Base-by-base conservation (phyloP, 164 flowering plant genomes). In the Buxus sempervirens region DNA sequence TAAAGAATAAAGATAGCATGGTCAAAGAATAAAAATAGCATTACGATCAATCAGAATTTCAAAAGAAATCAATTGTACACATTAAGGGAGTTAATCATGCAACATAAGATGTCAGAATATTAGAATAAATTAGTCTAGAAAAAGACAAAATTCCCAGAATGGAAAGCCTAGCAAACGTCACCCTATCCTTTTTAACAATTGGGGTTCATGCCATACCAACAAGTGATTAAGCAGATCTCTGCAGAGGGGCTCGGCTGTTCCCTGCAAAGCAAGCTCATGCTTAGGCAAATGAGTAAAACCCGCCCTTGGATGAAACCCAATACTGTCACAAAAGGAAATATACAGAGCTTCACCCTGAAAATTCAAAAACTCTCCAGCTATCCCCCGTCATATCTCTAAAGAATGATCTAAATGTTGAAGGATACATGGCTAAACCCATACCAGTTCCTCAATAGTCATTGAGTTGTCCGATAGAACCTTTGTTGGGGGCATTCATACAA, bases 141-240 rank as follows among this genome's bases (percentile, higher is more conserved):
- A 53, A 57, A 66, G 54, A 67, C 75, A 81, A 81, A 80, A 72
- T 66, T 75, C 76, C 83, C 74, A 68, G 65, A 58, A 70, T 14
- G 60, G 65, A 76, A 81, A 80, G 64, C 70, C 67, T 24, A 72
- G 85, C 76, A 79, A 68, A 77, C 69, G 72, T 72, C 76, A 65
- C 68, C 60, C 68, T 63, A 68, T 60, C 64, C 66, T 26, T 54
- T 27, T 57, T 64, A 32, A 69, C 58, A 60, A 48, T 64, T 15
- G 54, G 57, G 63, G 60, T 63, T 60, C 67, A 62, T 53, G 42
- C 63, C 69, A 70, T 60, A 64, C 61, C 59, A 49, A 67, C 76
- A 78, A 69, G 53, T 54, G 61, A 42, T 54, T n/a, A 64, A 20
- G 63, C 57, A 73, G 70, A 57, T 32, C 38, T 32, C 72, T 70